Evolutionary conservation across 306 rosid species (phyloP).

Genomic region (Trichosanthes cucumerina): DNA sequence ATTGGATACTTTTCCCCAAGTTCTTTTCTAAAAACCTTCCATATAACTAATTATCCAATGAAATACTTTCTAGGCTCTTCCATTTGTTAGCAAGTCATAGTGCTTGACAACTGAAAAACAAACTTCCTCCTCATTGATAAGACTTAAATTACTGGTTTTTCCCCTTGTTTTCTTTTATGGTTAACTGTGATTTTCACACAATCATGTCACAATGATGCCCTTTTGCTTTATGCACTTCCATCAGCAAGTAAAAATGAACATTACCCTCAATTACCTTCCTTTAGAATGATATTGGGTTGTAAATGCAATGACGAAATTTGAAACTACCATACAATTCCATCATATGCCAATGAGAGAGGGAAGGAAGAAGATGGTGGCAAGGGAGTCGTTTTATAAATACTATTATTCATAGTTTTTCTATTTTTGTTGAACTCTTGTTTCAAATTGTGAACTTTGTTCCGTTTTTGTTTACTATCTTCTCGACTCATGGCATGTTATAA

Average conservation of each 20-base stretch:
- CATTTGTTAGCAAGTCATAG: not conserved
- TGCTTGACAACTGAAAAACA: constrained; percentile 1
- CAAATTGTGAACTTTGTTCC: no score
- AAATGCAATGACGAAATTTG: not conserved
- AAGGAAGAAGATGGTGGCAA: constrained; percentile 3
- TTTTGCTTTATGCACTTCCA: not conserved
- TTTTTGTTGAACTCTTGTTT: no score
- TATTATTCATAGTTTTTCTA: no score
- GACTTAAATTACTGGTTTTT: not conserved
- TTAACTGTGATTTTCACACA: not conserved
- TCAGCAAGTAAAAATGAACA: not conserved
- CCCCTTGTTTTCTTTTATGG: not conserved
- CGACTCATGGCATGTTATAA: no score
- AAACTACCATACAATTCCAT: not conserved
- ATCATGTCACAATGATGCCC: not conserved
- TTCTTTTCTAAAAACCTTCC: not conserved
- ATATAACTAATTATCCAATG: not conserved
- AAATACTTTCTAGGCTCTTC: not conserved
- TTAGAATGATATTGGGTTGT: not conserved
- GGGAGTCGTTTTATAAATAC: constrained; percentile 8
- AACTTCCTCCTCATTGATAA: not conserved
- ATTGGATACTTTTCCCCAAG: not conserved
- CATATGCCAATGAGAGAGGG: not conserved
- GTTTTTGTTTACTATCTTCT: no score
- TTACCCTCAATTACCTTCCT: not conserved